phyloP scores from a whole-genome alignment of 768 basidiomycete species.

The Suillus discolor region DNA sequence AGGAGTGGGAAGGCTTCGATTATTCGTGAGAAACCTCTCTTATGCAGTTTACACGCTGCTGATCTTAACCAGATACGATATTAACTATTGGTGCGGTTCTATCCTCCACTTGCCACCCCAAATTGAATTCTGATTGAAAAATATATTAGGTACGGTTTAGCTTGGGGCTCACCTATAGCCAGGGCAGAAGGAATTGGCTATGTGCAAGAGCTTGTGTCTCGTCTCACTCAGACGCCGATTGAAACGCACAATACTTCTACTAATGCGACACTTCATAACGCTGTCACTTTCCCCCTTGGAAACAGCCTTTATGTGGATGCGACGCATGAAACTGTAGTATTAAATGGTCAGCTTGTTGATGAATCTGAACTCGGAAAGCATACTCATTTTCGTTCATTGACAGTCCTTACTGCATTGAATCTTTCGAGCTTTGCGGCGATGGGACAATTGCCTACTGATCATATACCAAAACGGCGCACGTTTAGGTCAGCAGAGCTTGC shows the following conservation, averaged over 20 bases:
- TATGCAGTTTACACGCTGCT: background rate
- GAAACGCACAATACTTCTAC: conserved; percentile 72
- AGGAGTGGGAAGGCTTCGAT: conserved; percentile 89
- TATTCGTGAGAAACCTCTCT: conserved; percentile 57
- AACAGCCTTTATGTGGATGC: conserved; percentile 82
- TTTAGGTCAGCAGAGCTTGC: conserved; percentile 76
- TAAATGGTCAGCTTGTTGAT: conserved; percentile 55
- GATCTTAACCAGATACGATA: conserved; percentile 2
- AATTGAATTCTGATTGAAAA: background rate
- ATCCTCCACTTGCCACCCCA: conserved; percentile 8
- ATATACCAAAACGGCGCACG: conserved; percentile 59
- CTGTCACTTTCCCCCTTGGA: conserved; percentile 66
- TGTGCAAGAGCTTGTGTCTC: conserved; percentile 78
- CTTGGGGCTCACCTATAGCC: conserved; percentile 77
- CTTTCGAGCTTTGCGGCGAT: conserved; percentile 63
- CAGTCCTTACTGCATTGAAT: conserved; percentile 81
- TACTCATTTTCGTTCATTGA: conserved; percentile 8
- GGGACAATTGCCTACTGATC: conserved; percentile 71
- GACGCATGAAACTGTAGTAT: conserved; percentile 82
- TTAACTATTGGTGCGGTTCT: conserved; percentile 11
- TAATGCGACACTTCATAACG: conserved; percentile 73
- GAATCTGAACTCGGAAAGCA: background rate
- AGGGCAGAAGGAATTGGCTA: conserved; percentile 75
- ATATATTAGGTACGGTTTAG: conserved; percentile 53
- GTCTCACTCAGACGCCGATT: conserved; percentile 74